Percentiles rank a stretch among this genome's conserved stretches.
These are phyloP conservation scores for Coemansia sp. DNA, from an alignment of 192 early-diverging fungal species.

Conservation along the genomic window DNA sequence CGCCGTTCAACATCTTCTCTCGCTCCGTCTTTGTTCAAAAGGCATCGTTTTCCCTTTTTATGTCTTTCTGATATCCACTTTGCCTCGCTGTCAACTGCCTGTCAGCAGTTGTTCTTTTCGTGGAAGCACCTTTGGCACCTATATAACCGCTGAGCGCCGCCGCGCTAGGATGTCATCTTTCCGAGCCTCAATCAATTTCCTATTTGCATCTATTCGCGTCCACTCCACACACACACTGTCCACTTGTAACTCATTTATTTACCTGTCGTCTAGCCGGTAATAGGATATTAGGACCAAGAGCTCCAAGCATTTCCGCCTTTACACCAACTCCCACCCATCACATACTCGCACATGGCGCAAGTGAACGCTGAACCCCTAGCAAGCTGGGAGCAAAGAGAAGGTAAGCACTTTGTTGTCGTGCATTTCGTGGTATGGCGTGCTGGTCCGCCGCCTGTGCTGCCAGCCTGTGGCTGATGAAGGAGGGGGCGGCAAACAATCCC, in stretches of 20 bases:
- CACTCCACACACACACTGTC: not conserved
- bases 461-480: not conserved
- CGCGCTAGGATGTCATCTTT: not conserved
- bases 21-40: not conserved
- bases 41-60: not conserved
- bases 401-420: constrained; percentile 1
- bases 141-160: not conserved
- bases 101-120: not conserved
- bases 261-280: not conserved
- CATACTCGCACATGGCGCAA: not conserved
- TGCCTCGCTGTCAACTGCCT: not conserved
- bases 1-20: not conserved
- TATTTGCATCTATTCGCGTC: not conserved
- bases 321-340: not conserved
- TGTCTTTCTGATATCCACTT: not conserved
- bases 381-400: not conserved
- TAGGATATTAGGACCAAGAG: not conserved
- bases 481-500: not conserved
- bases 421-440: not conserved
- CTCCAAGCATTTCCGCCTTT: not conserved
- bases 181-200: not conserved
- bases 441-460: not conserved
- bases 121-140: not conserved
- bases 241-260: not conserved
- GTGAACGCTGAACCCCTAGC: not conserved